phyloP scores from a whole-genome alignment of 1,284 basidiomycete genomes.

The Ustilago shanxiensis region DNA sequence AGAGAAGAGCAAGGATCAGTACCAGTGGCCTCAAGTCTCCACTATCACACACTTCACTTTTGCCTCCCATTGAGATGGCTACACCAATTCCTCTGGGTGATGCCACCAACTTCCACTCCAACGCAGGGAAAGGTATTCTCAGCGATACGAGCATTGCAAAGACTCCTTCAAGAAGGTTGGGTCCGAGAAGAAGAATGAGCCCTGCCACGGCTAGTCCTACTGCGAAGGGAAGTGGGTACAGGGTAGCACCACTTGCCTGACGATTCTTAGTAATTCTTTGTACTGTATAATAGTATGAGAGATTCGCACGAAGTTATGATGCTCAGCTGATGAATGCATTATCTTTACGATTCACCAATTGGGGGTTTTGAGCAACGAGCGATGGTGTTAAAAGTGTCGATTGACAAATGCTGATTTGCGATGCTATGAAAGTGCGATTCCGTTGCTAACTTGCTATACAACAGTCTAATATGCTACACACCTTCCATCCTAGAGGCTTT shows the following conservation, averaged over 20 bases:
- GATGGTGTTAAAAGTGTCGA: too few relatives aligned
- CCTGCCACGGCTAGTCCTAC: neutral
- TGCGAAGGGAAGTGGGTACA: neutral
- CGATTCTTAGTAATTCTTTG: neutral
- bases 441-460: too few relatives aligned
- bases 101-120: neutral
- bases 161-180: neutral
- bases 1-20: slow-evolving; percentile 18
- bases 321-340: too few relatives aligned
- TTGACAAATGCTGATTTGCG: too few relatives aligned
- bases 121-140: neutral
- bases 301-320: too few relatives aligned
- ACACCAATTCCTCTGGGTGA: neutral
- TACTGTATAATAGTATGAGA: neutral
- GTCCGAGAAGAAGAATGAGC: neutral
- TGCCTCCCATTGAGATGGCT: neutral
- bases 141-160: neutral
- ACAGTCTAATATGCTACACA: neutral
- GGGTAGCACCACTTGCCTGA: neutral
- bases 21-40: neutral
- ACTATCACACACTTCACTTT: neutral
- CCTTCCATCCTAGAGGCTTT: neutral
- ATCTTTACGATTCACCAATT: neutral
- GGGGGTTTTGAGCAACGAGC: too few relatives aligned
- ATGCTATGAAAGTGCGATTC: too few relatives aligned